phyloP scores from a whole-genome alignment of 2,329 filamentous ascomycete genomes.

The Trichoderma breve region DNA sequence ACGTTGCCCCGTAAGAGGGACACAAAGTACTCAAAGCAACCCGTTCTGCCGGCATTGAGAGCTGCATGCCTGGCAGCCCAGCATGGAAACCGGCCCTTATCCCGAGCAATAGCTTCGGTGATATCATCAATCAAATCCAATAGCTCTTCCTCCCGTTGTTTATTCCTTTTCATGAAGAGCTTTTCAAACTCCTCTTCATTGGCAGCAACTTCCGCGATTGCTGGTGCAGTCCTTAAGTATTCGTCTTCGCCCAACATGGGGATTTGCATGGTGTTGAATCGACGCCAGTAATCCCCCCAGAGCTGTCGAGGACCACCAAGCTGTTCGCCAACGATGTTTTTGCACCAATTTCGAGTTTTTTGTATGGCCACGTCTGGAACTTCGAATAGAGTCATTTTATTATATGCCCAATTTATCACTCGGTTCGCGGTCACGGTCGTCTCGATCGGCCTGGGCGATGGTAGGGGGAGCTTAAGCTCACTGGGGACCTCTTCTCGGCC shows the following conservation, averaged over 20 bases:
- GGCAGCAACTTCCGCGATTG: not conserved
- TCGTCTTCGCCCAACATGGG: not conserved
- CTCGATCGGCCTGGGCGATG: not conserved
- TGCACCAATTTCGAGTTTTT: not conserved
- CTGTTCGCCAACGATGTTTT: not conserved
- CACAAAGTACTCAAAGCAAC: not conserved
- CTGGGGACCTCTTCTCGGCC: too few species aligned
- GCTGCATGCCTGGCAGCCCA: not conserved
- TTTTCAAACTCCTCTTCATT: not conserved
- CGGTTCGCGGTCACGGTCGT: not conserved
- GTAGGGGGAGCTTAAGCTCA: too few species aligned
- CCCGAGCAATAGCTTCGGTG: fast-evolving
- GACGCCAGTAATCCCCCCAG: not conserved
- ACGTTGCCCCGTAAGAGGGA: not conserved
- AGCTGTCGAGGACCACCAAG: not conserved
- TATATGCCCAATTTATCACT: not conserved
- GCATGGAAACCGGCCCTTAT: not conserved
- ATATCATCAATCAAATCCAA: not conserved
- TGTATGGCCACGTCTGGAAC: not conserved
- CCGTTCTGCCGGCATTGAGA: not conserved
- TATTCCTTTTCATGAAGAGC: not conserved
- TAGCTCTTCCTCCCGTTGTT: not conserved
- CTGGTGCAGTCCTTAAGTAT: not conserved
- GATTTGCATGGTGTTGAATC: not conserved
- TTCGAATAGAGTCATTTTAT: not conserved